A percentile compares a stretch with the other conserved stretches of the same genome.
phyloP scores from a whole-genome alignment of 352 stramenopile genomes.

The Phytophthora uliginosa region DNA sequence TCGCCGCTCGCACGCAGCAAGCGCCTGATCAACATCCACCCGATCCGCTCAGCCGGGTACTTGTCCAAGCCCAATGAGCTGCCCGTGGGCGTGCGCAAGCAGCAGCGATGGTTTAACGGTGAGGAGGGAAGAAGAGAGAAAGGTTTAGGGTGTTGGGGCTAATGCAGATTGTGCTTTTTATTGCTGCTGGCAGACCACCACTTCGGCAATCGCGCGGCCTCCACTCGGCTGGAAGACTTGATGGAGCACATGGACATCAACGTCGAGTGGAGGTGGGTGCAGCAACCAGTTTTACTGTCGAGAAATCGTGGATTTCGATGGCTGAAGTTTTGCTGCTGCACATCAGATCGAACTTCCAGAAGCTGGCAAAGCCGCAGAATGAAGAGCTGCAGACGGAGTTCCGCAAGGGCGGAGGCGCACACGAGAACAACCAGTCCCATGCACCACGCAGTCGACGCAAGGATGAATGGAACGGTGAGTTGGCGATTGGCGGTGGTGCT shows the following conservation, averaged over 20 bases:
- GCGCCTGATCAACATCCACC: conserved; percentile 85
- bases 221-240: conserved; percentile 80
- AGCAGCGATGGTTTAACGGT: conserved; percentile 91
- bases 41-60: conserved; percentile 72
- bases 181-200: conserved; percentile 67
- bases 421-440: conserved; percentile 46
- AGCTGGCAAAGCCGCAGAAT: conserved; percentile 82
- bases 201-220: conserved; percentile 81
- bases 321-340: not conserved
- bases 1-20: conserved; percentile 73
- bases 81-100: conserved; percentile 72
- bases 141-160: not conserved
- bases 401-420: conserved; percentile 62
- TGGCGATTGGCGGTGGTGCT: not conserved
- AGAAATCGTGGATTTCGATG: not conserved
- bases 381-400: conserved; percentile 79
- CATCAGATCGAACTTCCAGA: conserved; percentile 86
- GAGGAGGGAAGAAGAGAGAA: not conserved
- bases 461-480: conserved; percentile 80
- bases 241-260: conserved; percentile 92
- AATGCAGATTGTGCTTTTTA: not conserved
- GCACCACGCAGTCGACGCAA: conserved; percentile 54
- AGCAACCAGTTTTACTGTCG: not conserved
- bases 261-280: conserved; percentile 81
- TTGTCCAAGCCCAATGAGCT: conserved; percentile 77